Evolutionary conservation across 306 rosid genomes (phyloP).

Genomic region (Vachellia pachyceras): DNA sequence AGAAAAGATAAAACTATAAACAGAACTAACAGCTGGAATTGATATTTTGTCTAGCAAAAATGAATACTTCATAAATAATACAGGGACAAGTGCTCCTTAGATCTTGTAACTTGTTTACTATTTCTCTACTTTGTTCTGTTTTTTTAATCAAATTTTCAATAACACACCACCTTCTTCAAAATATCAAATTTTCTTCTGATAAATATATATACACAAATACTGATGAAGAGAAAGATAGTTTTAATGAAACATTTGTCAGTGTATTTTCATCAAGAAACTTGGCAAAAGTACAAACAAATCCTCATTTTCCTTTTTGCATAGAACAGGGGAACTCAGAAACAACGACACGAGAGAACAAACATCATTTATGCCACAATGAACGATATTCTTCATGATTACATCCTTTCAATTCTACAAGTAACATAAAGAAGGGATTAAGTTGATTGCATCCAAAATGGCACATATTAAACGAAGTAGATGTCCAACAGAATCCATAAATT

Average conservation of each 20-base stretch:
- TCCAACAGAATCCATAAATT: not conserved
- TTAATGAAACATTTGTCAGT: no score
- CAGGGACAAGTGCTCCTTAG: no score
- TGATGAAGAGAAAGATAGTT: not conserved
- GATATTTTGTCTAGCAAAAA: no score
- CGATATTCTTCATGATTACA: no score
- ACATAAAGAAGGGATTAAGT: not conserved
- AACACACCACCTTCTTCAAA: not conserved
- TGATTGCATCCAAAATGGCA: not conserved
- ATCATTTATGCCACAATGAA: no score
- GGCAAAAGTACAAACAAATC: not conserved
- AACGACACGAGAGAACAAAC: not conserved
- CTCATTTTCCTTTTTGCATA: not conserved
- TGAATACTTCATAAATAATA: no score
- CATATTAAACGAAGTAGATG: not conserved
- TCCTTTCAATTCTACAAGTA: not conserved
- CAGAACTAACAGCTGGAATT: no score
- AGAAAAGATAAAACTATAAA: no score
- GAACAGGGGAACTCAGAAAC: not conserved
- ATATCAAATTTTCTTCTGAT: not conserved
- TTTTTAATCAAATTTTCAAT: no score
- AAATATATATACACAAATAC: no score
- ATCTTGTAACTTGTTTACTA: no score
- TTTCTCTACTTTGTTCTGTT: not conserved
- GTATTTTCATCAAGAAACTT: no score